Evolutionary conservation across 1,139 yeast species (phyloP), one percentile per base, ranked within the genome.

Genomic region (Hemisphaericaspora xylofermentans): DNA sequence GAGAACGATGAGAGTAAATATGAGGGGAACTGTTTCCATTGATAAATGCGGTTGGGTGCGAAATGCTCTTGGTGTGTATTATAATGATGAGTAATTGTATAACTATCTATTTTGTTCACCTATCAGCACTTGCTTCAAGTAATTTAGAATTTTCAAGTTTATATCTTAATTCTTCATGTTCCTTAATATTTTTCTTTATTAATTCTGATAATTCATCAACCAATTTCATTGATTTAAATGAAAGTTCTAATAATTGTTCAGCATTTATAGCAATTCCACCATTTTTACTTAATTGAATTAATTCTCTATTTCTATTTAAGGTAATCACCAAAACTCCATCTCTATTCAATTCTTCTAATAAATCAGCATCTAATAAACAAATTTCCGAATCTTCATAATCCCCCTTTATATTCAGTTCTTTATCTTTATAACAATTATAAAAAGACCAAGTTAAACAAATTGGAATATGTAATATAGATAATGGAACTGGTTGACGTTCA

Each of bases 251-350:
- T 42, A 93, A 66, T 27, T 78, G 68, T 36, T 76, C 59, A 0
- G 95, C 89, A 52, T 88, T 93, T 50, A 93, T 80, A 2, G 95
- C 86, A 36, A 88, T 69, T 0, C 98, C 97, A 37, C 98, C 98
- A 33, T 89, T 86, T 56, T 93, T 93, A 37, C 87, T 77, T 32
- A 94, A 72, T 60, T 93, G 98, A 40, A 96, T 88, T 15, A 93
- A 69, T 56, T 93, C 98, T 51, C 94, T 76, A 60, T 91, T 93
- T 54, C 87, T 88, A 61, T 93, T 93, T 45, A 91, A 65, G 0
- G 98, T 89, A 21, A 93, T 80, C 2, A 95, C 87, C 62, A 93
- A 71, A 12, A 78, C 78, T 24, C 97, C 96, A 43, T 84, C 86
- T 45, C 94, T 72, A 19, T 89, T 64, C 17, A 74, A 61, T 57